Evolutionary conservation across 2,329 filamentous ascomycete genomes (phyloP).

Genomic region (Monascus ruber): DNA sequence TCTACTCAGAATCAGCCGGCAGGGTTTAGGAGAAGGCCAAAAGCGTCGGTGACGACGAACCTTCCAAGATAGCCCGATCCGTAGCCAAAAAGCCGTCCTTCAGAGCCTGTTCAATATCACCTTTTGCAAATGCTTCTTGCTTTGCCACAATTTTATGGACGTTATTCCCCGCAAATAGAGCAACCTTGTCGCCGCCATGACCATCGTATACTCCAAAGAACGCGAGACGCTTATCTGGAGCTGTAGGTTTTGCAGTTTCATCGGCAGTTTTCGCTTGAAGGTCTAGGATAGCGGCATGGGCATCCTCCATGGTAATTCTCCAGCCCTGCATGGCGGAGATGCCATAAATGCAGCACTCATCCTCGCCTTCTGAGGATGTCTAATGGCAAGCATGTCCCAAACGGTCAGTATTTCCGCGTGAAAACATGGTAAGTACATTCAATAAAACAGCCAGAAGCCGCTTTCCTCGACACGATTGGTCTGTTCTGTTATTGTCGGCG

Average conservation of each 20-base stretch:
- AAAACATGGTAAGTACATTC: no score
- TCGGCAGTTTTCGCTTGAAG: slow-evolving; percentile 52
- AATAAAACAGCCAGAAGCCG: no score
- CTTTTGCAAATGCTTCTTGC: slow-evolving; percentile 84
- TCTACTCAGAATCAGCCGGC: slow-evolving; percentile 45
- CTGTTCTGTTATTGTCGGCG: no score
- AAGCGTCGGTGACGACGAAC: slow-evolving; percentile 43
- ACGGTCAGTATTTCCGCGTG: slow-evolving; percentile 3
- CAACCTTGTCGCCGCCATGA: slow-evolving; percentile 93
- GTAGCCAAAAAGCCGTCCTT: slow-evolving; percentile 97
- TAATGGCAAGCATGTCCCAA: slow-evolving; percentile 26
- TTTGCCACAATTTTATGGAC: slow-evolving; percentile 90
- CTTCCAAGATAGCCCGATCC: slow-evolving; percentile 88
- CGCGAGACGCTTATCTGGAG: slow-evolving; percentile 63
- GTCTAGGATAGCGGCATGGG: slow-evolving; percentile 82
- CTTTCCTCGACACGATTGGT: no score
- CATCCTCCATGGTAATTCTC: slow-evolving; percentile 99
- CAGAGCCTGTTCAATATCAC: slow-evolving; percentile 86
- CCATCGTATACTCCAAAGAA: slow-evolving; percentile 99
- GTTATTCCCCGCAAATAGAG: slow-evolving; percentile 81
- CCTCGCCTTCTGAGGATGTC: slow-evolving; percentile 80
- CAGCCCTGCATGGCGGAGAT: slow-evolving; percentile 99
- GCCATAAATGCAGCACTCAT: slow-evolving; percentile 86
- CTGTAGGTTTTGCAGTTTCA: slow-evolving; percentile 47
- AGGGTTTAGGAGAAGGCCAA: neutral